Evolutionary conservation across 495 filamentous ascomycete species (phyloP), one percentile per base, ranked within the genome.

Genomic region (Podospora didyma): DNA sequence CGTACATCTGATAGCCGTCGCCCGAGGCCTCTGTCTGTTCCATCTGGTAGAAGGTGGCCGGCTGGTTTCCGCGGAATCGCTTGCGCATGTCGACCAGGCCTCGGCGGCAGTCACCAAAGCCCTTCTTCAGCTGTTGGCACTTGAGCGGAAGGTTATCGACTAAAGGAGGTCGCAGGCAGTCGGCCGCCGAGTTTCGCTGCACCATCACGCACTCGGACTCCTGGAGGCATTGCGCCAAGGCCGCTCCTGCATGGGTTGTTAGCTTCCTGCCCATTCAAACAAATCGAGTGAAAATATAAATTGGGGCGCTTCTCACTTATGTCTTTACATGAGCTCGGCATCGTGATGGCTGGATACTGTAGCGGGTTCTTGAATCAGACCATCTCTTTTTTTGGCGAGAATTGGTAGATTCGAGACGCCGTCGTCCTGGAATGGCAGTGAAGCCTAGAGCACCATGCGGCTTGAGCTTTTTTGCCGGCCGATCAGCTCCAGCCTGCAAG

Each of bases 61-160:
- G 92, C 61, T 89, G 81, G 74, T 98, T 97, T n/a, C 94, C 95
- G 44, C 95, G 82, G 76, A 98, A 97, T 21, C 95, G 87, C 73
- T 98, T 98, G 67, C 95, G 88, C 95, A 98, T 98, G 74, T 98
- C 94, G 65, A 97, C 83, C 85, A 95, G 84, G 49, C 95, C 94
- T 53, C 92, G 88, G 66, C 96, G 95, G 84, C 94, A 98, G 68
- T 97, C 87, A 68, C 87, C 86, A 66, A 94, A 96, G 26, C 90
- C 92, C 69, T 88, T 90, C 71, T 90, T 88, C 53, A 98, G 79
- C 69, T 96, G 95, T 70, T 95, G 94, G 70, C 94, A 98, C 73
- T 85, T 84, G 31, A 81, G 85, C 16, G 94, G 94, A 16, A 97
- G 82, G 11, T 84, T 83, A 26, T 94, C 85, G 65, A 78, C 72